Evolutionary conservation across 129 eudicot species (phyloP).

Genomic region (Heracleum sosnowskyi): DNA sequence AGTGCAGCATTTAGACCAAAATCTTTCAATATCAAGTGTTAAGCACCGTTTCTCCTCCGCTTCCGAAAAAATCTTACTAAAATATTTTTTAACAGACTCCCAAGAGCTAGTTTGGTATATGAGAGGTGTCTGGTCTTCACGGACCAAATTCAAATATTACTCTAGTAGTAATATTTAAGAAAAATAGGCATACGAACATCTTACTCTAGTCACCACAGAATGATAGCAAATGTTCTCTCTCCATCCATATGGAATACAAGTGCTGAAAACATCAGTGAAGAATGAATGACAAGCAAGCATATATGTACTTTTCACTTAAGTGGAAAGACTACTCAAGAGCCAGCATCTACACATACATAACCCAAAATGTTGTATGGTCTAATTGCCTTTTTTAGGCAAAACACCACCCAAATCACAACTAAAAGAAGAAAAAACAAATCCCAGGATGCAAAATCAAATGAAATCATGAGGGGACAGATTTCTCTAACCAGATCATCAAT

Average conservation of each 20-base stretch:
- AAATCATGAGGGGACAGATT: neutral
- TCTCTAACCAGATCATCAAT: neutral
- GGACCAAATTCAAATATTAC: too few relatives aligned
- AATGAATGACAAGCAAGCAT: constrained; percentile 3
- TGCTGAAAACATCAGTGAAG: neutral
- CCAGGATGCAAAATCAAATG: neutral
- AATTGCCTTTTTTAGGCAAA: neutral
- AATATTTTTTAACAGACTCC: too few relatives aligned
- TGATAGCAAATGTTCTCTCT: neutral
- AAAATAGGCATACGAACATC: neutral
- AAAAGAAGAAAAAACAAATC: neutral
- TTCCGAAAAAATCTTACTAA: neutral
- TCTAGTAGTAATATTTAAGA: too few relatives aligned
- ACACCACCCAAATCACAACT: neutral
- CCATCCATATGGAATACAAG: neutral
- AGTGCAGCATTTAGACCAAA: neutral
- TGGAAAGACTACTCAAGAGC: neutral
- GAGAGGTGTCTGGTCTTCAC: too few relatives aligned
- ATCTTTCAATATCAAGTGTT: neutral
- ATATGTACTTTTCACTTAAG: neutral
- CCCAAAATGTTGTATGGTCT: neutral
- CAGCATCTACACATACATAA: constrained; percentile 6
- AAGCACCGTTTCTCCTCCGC: neutral
- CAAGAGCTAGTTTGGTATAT: neutral
- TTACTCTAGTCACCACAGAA: neutral